Conservation (phyloP, 345 rosid species). For the Cochlearia excelsa region DNA sequence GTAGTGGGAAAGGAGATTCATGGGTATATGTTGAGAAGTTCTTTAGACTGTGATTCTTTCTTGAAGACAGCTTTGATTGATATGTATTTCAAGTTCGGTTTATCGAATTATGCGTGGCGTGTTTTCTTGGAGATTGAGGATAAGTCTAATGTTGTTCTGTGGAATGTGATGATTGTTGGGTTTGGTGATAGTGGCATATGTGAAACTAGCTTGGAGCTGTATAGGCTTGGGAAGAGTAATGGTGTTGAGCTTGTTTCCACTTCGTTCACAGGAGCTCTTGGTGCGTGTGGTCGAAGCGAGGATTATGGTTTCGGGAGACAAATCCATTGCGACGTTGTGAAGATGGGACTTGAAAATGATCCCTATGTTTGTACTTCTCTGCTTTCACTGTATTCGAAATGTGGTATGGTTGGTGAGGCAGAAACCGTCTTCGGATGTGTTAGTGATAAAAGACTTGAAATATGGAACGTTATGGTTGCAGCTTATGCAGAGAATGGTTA, state of each 20-base stretch:
- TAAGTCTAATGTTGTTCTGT: conserved; percentile 53
- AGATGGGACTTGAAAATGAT: conserved; percentile 55
- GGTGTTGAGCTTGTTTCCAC: conserved; percentile 48
- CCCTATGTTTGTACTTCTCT: conserved; percentile 61
- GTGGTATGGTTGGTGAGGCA: conserved; percentile 48
- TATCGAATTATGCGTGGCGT: conserved; percentile 45
- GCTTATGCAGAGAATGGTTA: conserved; percentile 50
- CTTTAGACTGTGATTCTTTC: conserved; percentile 44
- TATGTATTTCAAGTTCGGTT: conserved; percentile 49
- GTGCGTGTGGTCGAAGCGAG: conserved; percentile 54
- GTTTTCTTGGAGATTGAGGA: conserved; percentile 47
- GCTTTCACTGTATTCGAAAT: conserved; percentile 67
- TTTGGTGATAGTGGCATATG: conserved; percentile 47
- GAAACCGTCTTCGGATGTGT: conserved; percentile 49
- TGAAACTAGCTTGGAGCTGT: conserved; percentile 59
- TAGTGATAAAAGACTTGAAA: conserved; percentile 45
- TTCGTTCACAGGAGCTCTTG: conserved; percentile 49
- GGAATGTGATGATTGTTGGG: conserved; percentile 85
- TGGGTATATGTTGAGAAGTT: conserved; percentile 50
- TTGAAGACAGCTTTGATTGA: conserved; percentile 60
- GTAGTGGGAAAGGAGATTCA: conserved; percentile 57
- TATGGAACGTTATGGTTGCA: conserved; percentile 76
- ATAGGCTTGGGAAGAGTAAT: conserved; percentile 48
- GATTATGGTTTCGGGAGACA: conserved; percentile 49
- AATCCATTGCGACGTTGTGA: conserved; percentile 62